phyloP scores from a whole-genome alignment of 2,329 filamentous ascomycete genomes.

The Westerdykella aurantiaca region DNA sequence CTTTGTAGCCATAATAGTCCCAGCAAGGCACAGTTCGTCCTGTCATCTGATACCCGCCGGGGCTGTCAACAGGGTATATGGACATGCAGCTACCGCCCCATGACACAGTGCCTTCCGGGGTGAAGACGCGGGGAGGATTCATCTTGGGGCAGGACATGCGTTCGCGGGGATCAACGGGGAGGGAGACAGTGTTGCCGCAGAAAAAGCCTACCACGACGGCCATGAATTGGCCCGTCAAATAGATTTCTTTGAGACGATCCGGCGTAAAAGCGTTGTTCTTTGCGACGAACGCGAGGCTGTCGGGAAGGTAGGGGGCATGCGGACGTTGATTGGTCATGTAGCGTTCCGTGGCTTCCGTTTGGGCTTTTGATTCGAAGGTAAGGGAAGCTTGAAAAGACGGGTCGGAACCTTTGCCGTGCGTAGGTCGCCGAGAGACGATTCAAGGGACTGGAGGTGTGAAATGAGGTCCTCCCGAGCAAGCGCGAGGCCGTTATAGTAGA shows the following conservation, averaged over 20 bases:
- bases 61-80: constrained; percentile 53
- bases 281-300: constrained; percentile 55
- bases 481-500: too few relatives aligned
- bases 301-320: constrained; percentile 57
- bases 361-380: constrained; percentile 40
- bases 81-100: constrained; percentile 53
- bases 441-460: too few relatives aligned
- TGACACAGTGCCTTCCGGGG: constrained; percentile 51
- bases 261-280: constrained; percentile 50
- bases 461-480: too few relatives aligned
- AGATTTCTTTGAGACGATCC: constrained; percentile 48
- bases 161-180: constrained; percentile 51
- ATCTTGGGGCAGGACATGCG: constrained; percentile 52
- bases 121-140: constrained; percentile 53
- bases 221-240: constrained; percentile 48
- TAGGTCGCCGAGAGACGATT: too few relatives aligned
- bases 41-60: constrained; percentile 53
- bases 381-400: constrained; percentile 38
- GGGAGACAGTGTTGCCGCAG: constrained; percentile 47
- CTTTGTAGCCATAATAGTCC: constrained; percentile 50
- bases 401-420: too few relatives aligned
- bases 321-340: constrained; percentile 59
- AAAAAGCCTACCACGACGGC: constrained; percentile 53
- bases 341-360: constrained; percentile 50
- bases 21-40: constrained; percentile 50